Evolutionary conservation across 805 yeast genomes (phyloP), one percentile per base, ranked within the genome.

Genomic region (Priceomyces castillae): DNA sequence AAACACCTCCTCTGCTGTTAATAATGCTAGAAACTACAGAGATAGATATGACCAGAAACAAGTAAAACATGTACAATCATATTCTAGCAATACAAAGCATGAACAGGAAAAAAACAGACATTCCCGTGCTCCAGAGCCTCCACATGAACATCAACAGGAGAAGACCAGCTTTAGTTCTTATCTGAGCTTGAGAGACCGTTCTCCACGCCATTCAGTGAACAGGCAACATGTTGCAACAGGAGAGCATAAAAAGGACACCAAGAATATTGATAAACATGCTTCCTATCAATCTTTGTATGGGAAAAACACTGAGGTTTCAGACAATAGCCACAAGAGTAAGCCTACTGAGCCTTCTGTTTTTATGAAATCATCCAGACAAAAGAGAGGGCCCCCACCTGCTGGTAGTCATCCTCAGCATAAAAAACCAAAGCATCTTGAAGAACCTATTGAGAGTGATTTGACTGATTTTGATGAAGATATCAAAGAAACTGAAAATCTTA

Each of bases 401-500:
- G 22, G 14, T 37, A 16, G 10, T 31, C 28, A 31, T 37, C 19
- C 34, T 17, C 20, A 16, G 3, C 5, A 9, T 10, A 37, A 41
- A 39, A 30, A 34, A n/a, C 14, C 34, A 20, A 34, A 38, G 31
- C 23, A 43, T 40, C 19, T 37, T 30, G 44, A 36, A 2, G 48
- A 44, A 15, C 40, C 23, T 20, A 44, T 42, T 40, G 64, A 59
- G 9, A 54, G 59, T 44, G 63, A 60, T 43, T 43, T 60, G 19
- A 57, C 58, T 14, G 65, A 60, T 34, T 49, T 53, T 33, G 61
- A 54, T 23, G 53, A 46, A 19, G 59, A 55, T 25, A 45, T 57
- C 16, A 43, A 51, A 11, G 50, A 50, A 16, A 38, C 37, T 10
- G 41, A 44, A 10, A 35, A 36, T 3, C 42, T 51, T 7, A 41